Evolutionary conservation across 2,329 filamentous ascomycete species (phyloP).

Genomic region (Alternaria brassicae): DNA sequence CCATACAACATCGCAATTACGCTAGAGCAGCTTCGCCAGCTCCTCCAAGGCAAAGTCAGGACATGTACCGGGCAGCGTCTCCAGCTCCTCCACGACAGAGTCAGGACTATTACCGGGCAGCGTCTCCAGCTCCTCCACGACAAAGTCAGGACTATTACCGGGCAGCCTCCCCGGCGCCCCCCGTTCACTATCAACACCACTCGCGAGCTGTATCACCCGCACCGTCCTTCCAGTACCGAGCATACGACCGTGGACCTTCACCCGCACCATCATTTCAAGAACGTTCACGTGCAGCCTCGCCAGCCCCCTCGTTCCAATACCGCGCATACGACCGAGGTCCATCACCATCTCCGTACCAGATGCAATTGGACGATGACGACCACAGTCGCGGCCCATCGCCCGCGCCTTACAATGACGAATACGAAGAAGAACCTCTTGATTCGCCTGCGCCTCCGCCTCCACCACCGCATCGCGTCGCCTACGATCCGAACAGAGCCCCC

Average conservation of each 20-base stretch:
- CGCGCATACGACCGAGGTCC: conserved; percentile 49
- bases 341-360: conserved; percentile 50
- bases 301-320: conserved; percentile 47
- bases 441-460: conserved; percentile 86
- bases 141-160: conserved; percentile 10
- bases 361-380: conserved; percentile 19
- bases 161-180: conserved; percentile 36
- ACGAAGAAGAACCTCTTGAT: conserved; percentile 34
- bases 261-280: conserved; percentile 42
- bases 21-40: conserved; percentile 33
- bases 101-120: conserved; percentile 18
- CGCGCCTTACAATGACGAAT: conserved; percentile 39
- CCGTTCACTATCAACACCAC: conserved; percentile 30
- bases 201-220: conserved; percentile 45
- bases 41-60: conserved; percentile 1
- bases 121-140: conserved; percentile 33
- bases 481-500: conserved; percentile 54
- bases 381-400: conserved; percentile 38
- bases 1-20: conserved; percentile 33
- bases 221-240: conserved; percentile 33
- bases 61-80: conserved; percentile 28
- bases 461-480: conserved; percentile 73
- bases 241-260: conserved; percentile 37
- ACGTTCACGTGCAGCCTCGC: conserved; percentile 39
- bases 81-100: conserved; percentile 26